Evolutionary conservation across 2,329 filamentous ascomycete genomes (phyloP), one percentile per base, ranked within the genome.

Genomic region (Claviceps monticola): DNA sequence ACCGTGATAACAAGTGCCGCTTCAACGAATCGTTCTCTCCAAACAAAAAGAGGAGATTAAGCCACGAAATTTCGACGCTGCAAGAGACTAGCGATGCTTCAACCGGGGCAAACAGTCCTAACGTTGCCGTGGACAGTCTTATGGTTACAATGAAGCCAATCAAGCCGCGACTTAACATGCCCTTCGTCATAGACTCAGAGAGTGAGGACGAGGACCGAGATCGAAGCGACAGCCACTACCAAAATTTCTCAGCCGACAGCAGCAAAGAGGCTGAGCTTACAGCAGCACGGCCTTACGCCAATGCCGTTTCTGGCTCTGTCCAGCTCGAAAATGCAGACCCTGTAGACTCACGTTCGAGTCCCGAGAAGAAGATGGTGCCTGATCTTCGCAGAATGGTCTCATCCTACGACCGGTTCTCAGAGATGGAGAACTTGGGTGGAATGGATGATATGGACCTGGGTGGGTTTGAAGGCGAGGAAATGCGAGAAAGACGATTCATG

Each of bases 171-270:
- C 59, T 61, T 36, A 63, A 63, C 49, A 59, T 59, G 3, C 84
- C 84, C 0, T 90, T 90, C 58, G 62, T 89, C 42, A 78, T 85
- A 53, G 84, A 88, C 55, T 88, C 84, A 0, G 79, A 82, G 48
- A 76, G 73, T 49, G 79, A 70, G 49, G 66, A 64, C 13, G 41
- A 45, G 46, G 13, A 53, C 49, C 36, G 51, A 52, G 50, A 37
- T 16, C 11, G 11, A 21, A 34, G 21, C 2, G 6, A 52, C 21
- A 9, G 14, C 19, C 29, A 34, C 3, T 11, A 34, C 9, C 29
- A 34, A 34, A 34, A 34, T 34, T 34, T 11, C 29, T 34, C 29
- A 34, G 8, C 29, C 29, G 29, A 11, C 29, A 34, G 29, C 29
- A 34, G 29, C 29, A 34, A 34, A 34, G 29, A 34, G 29, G 8